Percentiles rank a stretch among this genome's conserved stretches.
Conservation (phyloP, 2,329 filamentous ascomycete species). For the Ceratocystis huliohia region DNA sequence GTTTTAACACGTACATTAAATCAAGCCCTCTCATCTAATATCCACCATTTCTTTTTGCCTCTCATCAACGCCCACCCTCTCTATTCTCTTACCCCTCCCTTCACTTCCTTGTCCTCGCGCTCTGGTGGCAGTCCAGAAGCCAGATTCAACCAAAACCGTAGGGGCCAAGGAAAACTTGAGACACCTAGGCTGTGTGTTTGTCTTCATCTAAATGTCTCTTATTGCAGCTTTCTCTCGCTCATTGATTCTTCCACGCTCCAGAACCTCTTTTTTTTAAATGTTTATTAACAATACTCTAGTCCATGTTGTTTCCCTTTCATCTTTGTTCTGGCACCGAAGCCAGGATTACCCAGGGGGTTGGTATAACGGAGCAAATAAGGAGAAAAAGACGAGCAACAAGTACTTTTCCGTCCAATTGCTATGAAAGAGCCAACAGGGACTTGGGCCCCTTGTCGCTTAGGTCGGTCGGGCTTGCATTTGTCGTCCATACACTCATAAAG, state of each 20-base stretch:
- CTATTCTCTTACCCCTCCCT: too few relatives aligned
- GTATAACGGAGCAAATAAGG: too few relatives aligned
- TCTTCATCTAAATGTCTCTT: not conserved
- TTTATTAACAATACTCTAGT: not conserved
- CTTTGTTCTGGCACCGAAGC: not conserved
- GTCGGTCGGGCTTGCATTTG: not conserved
- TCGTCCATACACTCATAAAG: not conserved
- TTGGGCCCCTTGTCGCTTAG: too few relatives aligned
- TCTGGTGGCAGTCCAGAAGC: not conserved
- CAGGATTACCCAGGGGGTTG: too few relatives aligned
- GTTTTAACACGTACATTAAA: not conserved
- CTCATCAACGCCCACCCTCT: not conserved
- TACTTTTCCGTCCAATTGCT: too few relatives aligned
- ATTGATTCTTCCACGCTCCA: not conserved
- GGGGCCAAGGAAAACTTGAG: not conserved
- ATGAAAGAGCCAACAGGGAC: too few relatives aligned
- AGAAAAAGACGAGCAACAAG: too few relatives aligned
- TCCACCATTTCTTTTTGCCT: not conserved
- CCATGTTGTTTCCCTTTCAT: not conserved
- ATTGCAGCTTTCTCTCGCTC: not conserved
- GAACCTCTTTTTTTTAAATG: not conserved
- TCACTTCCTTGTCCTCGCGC: not conserved
- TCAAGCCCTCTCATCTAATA: conserved; percentile 5
- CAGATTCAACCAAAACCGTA: not conserved
- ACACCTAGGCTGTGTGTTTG: not conserved